These are phyloP conservation scores for Cucurbita argyrosperma DNA, from an alignment of 306 rosid genomes.

Conservation along the genomic window DNA sequence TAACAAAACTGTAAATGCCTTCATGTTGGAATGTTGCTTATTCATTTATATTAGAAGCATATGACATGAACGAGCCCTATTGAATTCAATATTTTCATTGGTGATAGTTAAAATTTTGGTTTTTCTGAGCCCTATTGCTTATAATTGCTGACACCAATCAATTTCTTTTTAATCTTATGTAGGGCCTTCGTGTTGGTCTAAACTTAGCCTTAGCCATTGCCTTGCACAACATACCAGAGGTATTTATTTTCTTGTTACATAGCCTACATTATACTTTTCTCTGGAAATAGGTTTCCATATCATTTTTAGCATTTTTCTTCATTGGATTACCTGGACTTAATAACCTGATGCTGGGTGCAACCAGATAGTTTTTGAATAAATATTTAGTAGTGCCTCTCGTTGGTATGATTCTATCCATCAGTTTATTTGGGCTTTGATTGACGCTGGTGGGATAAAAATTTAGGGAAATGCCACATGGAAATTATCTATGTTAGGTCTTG, in stretches of 20 bases:
- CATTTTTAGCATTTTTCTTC: background rate
- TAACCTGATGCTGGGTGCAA: background rate
- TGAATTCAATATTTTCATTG: too few species aligned
- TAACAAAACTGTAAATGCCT: background rate
- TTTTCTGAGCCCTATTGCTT: background rate
- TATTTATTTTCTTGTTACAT: constrained; percentile 12
- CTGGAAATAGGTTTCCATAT: background rate
- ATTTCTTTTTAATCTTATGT: constrained; percentile 13
- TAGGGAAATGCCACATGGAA: background rate
- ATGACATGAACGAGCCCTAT: background rate
- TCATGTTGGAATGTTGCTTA: background rate
- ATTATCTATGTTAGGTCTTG: background rate
- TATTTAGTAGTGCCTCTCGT: too few species aligned
- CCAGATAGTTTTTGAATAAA: background rate
- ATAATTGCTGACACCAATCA: constrained; percentile 1
- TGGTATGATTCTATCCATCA: too few species aligned
- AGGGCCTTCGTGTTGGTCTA: constrained; percentile 95
- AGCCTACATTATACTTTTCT: background rate
- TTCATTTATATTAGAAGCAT: background rate
- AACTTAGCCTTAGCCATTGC: constrained; percentile 97
- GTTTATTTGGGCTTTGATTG: background rate
- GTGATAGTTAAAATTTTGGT: background rate
- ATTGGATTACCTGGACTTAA: background rate
- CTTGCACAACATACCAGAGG: constrained; percentile 97
- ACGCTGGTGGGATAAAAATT: background rate